phyloP scores from a whole-genome alignment of 192 early-diverging fungal species.

The Coemansia pectinata region DNA sequence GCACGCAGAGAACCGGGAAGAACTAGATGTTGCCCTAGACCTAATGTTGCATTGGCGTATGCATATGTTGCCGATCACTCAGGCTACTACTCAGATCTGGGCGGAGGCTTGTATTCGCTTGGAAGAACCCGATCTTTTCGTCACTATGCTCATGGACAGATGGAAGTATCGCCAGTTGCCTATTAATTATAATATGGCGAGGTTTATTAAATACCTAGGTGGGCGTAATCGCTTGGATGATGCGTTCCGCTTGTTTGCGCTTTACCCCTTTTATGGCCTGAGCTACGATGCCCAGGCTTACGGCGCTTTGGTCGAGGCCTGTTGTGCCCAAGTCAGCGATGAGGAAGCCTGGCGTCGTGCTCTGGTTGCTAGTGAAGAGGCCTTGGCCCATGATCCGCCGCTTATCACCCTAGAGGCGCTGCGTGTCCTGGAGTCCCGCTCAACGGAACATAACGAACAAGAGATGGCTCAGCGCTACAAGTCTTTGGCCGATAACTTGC shows the following conservation, averaged over 20 bases:
- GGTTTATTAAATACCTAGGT: slow-evolving; percentile 31
- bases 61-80: slow-evolving; percentile 37
- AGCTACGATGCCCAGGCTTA: slow-evolving; percentile 27
- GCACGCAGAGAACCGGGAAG: slow-evolving; percentile 21
- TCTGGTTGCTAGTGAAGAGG: slow-evolving; percentile 36
- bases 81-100: slow-evolving; percentile 44
- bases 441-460: slow-evolving; percentile 17
- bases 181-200: slow-evolving; percentile 23
- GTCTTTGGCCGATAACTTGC: slow-evolving; percentile 9
- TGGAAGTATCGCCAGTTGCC: slow-evolving; percentile 55
- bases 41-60: slow-evolving; percentile 39
- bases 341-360: slow-evolving; percentile 51
- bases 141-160: slow-evolving; percentile 37
- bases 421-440: slow-evolving; percentile 23
- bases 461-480: slow-evolving; percentile 50
- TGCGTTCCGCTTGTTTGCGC: slow-evolving; percentile 48
- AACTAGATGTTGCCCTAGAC: slow-evolving; percentile 26
- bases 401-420: slow-evolving; percentile 39
- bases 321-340: slow-evolving; percentile 26
- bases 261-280: slow-evolving; percentile 39
- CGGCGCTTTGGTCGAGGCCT: slow-evolving; percentile 48
- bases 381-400: slow-evolving; percentile 17
- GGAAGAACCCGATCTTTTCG: slow-evolving; percentile 24
- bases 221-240: slow-evolving; percentile 19
- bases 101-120: slow-evolving; percentile 29